Percentiles rank a stretch among this genome's conserved stretches.
Evolutionary conservation across 2,329 filamentous ascomycete genomes (phyloP).

Genomic region (Aureobasidium melanogenum): DNA sequence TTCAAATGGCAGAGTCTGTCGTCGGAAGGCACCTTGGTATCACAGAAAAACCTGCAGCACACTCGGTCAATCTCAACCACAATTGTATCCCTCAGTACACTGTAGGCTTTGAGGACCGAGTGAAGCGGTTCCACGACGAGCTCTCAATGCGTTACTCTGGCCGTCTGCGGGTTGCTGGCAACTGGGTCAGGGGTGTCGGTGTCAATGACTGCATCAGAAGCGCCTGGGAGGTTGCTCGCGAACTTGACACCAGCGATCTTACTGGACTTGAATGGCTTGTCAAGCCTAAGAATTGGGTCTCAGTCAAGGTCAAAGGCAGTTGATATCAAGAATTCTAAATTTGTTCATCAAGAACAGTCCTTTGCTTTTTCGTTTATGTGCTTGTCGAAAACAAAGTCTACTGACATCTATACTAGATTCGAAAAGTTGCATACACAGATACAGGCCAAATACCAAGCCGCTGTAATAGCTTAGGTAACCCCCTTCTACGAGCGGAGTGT

Average conservation of each 20-base stretch:
- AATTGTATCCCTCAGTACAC: constrained; percentile 88
- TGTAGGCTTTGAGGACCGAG: constrained; percentile 62
- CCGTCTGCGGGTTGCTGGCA: constrained; percentile 52
- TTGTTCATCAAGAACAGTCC: neutral
- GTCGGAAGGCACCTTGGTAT: constrained; percentile 69
- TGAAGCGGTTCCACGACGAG: constrained; percentile 49
- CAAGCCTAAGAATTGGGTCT: constrained; percentile 9
- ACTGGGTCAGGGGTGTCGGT: constrained; percentile 39
- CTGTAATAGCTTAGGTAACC: neutral
- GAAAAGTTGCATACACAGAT: too few relatives aligned
- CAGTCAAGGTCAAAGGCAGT: constrained; percentile 7
- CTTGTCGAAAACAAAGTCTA: neutral
- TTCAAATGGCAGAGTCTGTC: constrained; percentile 60
- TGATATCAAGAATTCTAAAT: neutral
- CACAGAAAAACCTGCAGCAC: constrained; percentile 50
- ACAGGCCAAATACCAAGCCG: neutral
- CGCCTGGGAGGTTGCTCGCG: constrained; percentile 46
- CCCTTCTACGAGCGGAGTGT: neutral
- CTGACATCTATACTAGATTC: neutral
- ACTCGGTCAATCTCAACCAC: constrained; percentile 50
- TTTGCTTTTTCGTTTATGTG: neutral
- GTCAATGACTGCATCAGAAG: constrained; percentile 46
- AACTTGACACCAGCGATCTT: constrained; percentile 22
- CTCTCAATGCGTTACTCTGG: constrained; percentile 51
- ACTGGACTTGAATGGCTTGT: constrained; percentile 7